A percentile compares a stretch with the other conserved stretches of the same genome.
These are phyloP conservation scores for Lactarius deliciosus DNA, from an alignment of 768 basidiomycete species.

Conservation along the genomic window DNA sequence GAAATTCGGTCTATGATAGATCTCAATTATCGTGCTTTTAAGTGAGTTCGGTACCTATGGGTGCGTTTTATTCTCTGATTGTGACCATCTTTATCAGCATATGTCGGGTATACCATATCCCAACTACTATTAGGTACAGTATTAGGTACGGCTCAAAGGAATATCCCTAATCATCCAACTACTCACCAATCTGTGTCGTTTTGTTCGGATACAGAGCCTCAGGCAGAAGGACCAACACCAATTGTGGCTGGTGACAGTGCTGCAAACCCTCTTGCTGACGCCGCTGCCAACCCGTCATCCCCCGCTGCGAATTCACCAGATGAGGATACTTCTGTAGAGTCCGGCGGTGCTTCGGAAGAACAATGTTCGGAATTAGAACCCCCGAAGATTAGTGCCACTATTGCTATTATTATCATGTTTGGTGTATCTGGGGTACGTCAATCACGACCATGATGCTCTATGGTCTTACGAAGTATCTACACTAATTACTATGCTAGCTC, in stretches of 20 bases:
- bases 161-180: background rate
- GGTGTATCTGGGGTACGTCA: background rate
- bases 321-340: background rate
- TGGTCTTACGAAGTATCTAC: too few relatives aligned
- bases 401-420: background rate
- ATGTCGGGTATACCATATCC: background rate
- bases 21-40: background rate
- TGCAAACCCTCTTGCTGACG: background rate
- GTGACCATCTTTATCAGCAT: background rate
- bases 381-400: background rate
- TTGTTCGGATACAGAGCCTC: background rate
- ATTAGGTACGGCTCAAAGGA: background rate
- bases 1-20: background rate
- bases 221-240: background rate
- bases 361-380: background rate
- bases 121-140: background rate
- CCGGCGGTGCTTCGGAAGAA: background rate
- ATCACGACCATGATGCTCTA: too few relatives aligned
- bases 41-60: background rate
- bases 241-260: background rate
- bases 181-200: background rate
- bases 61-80: background rate
- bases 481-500: background rate
- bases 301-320: background rate
- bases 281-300: background rate